Base-by-base conservation (phyloP, 1,139 yeast genomes). In the Magnusiomyces tetraspermus region DNA sequence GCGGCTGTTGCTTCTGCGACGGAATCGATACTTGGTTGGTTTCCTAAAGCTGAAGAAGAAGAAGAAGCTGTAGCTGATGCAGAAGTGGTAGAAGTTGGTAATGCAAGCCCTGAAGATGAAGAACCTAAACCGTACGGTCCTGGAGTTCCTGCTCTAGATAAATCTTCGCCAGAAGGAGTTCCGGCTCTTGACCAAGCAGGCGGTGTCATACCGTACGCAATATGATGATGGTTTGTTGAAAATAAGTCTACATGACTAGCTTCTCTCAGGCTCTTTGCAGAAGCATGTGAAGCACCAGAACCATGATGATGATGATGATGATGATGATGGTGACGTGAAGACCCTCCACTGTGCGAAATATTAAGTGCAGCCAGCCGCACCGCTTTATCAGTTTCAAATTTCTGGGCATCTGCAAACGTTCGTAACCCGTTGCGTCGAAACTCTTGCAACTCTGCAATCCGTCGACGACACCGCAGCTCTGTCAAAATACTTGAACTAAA, bases 351-450 rank as follows among this genome's bases (percentile, higher is more conserved):
- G 24, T 6, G n/a, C 15, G 26, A 21, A 17, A 15, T 11, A 3
- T 21, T 17, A 46, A 50, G 37, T 36, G 68, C 64, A 41, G 61
- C 61, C 36, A 63, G 57, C 2, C 73, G 60, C 11, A 60, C 77
- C 41, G 81, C 74, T 66, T 87, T 88, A 65, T 94, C 98, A 63
- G 87, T 85, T 66, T 94, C 98, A 66, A 81, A 92, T 65, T 83
- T 85, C 47, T 76, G 72, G 5, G 97, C 98, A 54, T 80, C 86
- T 55, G 90, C 97, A 52, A 88, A 62, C 0, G 89, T 80, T 1
- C 89, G 84, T 48, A 92, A 78, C 2, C 99, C 99, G 65, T 87
- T 83, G 48, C 83, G 77, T 57, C 99, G 78, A 89, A 96, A 94
- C 63, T 84, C 92, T 67, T 92, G 98, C 43, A 94, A 71, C 69